Evolutionary conservation across 306 rosid species (phyloP).

Genomic region (Cicer arietinum): DNA sequence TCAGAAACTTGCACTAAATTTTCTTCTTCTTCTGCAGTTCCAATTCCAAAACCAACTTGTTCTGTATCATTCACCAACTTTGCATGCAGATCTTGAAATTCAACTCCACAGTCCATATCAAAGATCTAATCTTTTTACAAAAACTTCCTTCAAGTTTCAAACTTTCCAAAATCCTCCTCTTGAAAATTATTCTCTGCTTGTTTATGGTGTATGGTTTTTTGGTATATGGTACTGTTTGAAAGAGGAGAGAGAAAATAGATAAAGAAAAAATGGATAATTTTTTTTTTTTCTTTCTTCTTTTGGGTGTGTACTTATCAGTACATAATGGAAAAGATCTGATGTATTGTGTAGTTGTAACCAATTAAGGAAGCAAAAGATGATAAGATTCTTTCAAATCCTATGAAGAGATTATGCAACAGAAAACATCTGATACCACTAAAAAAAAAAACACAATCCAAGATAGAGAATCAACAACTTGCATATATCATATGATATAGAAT

Average conservation of each 20-base stretch:
- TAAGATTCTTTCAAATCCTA: slow-evolving; percentile 61
- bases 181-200: neutral
- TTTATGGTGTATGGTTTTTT: neutral
- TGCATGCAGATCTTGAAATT: slow-evolving; percentile 69
- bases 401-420: slow-evolving; percentile 69
- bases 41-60: slow-evolving; percentile 43
- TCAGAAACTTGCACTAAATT: slow-evolving; percentile 40
- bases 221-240: neutral
- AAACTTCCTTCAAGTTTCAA: neutral
- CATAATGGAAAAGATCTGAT: slow-evolving; percentile 43
- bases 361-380: slow-evolving; percentile 74
- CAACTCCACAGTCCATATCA: slow-evolving; percentile 41
- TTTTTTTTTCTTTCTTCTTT: neutral
- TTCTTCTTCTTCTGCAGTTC: slow-evolving; percentile 36
- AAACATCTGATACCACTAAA: slow-evolving; percentile 66
- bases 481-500: slow-evolving; percentile 37
- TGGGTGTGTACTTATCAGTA: slow-evolving; percentile 56
- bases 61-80: slow-evolving; percentile 40
- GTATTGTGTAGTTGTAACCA: slow-evolving; percentile 47
- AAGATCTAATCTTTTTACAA: neutral
- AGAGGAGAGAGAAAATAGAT: slow-evolving; percentile 54
- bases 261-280: slow-evolving; percentile 27
- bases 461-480: slow-evolving; percentile 41
- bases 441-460: slow-evolving; percentile 30
- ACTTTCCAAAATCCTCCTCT: neutral